These are phyloP conservation scores for Leccinum longicurvipes DNA, from an alignment of 768 basidiomycete species.

Conservation along the genomic window DNA sequence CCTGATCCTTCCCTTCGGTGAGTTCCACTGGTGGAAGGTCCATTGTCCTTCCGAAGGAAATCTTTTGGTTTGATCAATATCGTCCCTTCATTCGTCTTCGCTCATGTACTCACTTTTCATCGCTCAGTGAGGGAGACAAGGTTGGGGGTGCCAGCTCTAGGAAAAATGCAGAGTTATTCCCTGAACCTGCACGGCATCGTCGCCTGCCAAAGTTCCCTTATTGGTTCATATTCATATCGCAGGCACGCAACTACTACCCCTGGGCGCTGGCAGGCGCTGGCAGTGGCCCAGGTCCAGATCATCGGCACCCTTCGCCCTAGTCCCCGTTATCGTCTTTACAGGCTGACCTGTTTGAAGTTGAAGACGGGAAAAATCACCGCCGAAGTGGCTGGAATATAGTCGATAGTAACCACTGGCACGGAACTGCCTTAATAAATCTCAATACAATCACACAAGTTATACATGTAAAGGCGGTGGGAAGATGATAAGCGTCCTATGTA, in stretches of 20 bases:
- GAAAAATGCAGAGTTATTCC: not conserved
- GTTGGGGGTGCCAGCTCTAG: not conserved
- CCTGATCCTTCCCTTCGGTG: not conserved
- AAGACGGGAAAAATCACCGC: not conserved
- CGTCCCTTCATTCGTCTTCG: not conserved
- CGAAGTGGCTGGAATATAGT: not conserved
- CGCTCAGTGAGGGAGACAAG: not conserved
- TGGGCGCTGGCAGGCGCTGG: too few relatives aligned
- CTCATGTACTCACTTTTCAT: not conserved
- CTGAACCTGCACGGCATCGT: not conserved
- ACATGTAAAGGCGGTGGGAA: not conserved
- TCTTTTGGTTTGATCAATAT: not conserved
- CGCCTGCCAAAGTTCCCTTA: not conserved
- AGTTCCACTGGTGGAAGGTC: not conserved
- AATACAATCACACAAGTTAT: not conserved
- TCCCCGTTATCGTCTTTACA: not conserved
- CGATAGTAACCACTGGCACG: not conserved
- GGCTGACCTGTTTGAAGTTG: not conserved
- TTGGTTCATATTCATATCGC: not conserved
- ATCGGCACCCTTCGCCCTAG: not conserved
- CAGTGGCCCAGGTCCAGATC: not conserved
- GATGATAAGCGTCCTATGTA: not conserved
- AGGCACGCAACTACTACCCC: not conserved
- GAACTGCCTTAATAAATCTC: too few relatives aligned
- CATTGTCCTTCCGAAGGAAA: not conserved